Base-by-base conservation (phyloP, 2,329 filamentous ascomycete species). In the Fusarium floridanum region DNA sequence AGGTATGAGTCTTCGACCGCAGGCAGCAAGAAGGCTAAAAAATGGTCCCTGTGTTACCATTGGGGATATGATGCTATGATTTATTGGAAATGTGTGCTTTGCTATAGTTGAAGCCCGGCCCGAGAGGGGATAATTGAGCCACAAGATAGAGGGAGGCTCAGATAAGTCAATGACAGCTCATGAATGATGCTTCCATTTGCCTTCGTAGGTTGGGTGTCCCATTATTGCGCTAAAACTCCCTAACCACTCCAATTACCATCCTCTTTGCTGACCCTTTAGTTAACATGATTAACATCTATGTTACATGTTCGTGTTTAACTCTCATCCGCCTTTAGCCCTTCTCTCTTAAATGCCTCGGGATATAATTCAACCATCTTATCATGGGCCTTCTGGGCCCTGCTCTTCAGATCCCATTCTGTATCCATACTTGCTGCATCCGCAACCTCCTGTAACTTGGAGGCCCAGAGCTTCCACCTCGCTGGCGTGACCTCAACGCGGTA, bases 321-420 rank as follows among this genome's bases (percentile, higher is more conserved):
- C 29, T 32, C 29, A 32, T 34, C 11, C 11, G 11, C 32, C 10
- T 34, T 6, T 6, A 14, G 1, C 14, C 3, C 5, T 36, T 16
- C 14, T 16, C 0, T 16, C 34, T 16, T 16, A 2, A 37, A 39
- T 0, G 37, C 22, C 16, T 45, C 16, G 0, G 70, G 64, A 7
- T 73, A 75, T 1, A 75, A 7, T 17, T 63, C 27, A 10, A 66
- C 12, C 72, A 75, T 71, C 60, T 24, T 61, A 2, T 67, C 56
- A 4, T 67, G 16, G 0, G 66, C 72, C 14, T 55, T 1, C 1
- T 17, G 20, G 0, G 65, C 2, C 29, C 0, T 62, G 0, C 6
- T 32, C 24, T 67, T 69, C 0, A 76, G n/a, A 4, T 24, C 20
- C 67, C 70, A 73, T 14, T 22, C 27, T 0, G 9, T 37, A 3